Evolutionary conservation across 169 alveolate species (phyloP).

Genomic region (Cryptosporidium canis): DNA sequence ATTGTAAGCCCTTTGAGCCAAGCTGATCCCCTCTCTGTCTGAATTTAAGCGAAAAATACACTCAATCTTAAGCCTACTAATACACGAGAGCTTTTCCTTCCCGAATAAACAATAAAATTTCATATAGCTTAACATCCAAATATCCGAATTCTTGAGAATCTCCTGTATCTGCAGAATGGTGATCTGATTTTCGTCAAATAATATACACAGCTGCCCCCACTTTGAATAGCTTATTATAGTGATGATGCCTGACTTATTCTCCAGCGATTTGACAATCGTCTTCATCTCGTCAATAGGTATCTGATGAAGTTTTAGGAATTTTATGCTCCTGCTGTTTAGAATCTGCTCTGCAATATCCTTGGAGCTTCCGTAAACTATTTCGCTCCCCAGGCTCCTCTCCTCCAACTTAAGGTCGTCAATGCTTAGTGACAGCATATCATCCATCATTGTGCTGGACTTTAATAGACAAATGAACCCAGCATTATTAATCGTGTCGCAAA

Average conservation of each 20-base stretch:
- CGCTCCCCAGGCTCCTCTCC: conserved; percentile 28
- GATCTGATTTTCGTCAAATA: conserved; percentile 48
- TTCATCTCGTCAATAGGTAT: conserved; percentile 13
- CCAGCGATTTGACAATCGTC: not conserved
- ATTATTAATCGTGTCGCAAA: conserved; percentile 35
- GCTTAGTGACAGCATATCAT: conserved; percentile 12
- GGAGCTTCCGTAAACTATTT: conserved; percentile 31
- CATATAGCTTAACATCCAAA: conserved; percentile 17
- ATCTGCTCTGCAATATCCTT: conserved; percentile 32
- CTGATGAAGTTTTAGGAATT: conserved; percentile 6
- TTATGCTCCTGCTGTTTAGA: not conserved
- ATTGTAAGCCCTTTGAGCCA: not conserved
- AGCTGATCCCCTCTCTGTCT: not conserved
- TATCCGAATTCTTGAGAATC: not conserved
- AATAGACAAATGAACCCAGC: conserved; percentile 54
- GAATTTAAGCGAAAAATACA: not conserved
- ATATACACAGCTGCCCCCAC: conserved; percentile 45
- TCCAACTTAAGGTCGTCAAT: conserved; percentile 11
- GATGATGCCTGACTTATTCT: conserved; percentile 21
- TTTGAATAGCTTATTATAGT: conserved; percentile 37
- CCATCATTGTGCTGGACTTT: conserved; percentile 22
- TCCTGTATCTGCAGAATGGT: not conserved
- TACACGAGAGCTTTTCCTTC: conserved; percentile 28
- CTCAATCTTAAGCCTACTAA: conserved; percentile 8
- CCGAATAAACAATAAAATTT: conserved; percentile 42